Evolutionary conservation across 495 filamentous ascomycete species (phyloP).

Genomic region (Thozetella sp.): DNA sequence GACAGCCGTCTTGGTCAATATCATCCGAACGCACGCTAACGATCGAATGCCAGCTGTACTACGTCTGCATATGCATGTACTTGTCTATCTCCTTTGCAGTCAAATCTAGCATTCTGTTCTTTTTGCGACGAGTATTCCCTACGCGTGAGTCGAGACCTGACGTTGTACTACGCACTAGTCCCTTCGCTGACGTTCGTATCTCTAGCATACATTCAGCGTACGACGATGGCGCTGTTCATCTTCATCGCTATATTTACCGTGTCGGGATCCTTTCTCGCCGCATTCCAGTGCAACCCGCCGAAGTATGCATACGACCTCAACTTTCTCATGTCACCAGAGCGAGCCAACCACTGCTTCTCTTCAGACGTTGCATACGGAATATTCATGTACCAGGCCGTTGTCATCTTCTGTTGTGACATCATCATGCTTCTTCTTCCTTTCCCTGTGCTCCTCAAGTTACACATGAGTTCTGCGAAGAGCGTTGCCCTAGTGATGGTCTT

Average conservation of each 20-base stretch:
- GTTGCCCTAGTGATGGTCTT: slow-evolving; percentile 2
- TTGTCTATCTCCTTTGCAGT: slow-evolving; percentile 7
- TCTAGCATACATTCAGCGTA: slow-evolving; percentile 1
- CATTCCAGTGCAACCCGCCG: slow-evolving; percentile 12
- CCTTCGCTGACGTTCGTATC: neutral
- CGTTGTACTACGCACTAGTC: neutral
- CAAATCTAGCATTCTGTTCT: slow-evolving; percentile 9
- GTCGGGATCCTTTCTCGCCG: slow-evolving; percentile 6
- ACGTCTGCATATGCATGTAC: slow-evolving; percentile 7
- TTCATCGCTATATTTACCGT: slow-evolving; percentile 1
- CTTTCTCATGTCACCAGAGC: slow-evolving; percentile 7
- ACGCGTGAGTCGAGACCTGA: neutral
- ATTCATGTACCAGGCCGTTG: slow-evolving; percentile 6
- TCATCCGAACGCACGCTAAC: neutral
- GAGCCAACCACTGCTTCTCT: slow-evolving; percentile 6
- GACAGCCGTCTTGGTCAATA: neutral
- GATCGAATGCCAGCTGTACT: slow-evolving; percentile 5
- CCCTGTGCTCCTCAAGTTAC: slow-evolving; percentile 4
- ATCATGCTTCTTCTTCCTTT: slow-evolving; percentile 7
- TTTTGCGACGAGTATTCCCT: slow-evolving; percentile 8
- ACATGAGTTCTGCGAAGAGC: slow-evolving; percentile 3
- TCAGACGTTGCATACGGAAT: slow-evolving; percentile 2
- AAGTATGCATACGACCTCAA: slow-evolving; percentile 9
- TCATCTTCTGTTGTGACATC: slow-evolving; percentile 9
- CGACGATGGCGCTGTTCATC: neutral